A percentile compares a stretch with the other conserved stretches of the same genome.
Conservation (phyloP, 768 basidiomycete species). For the Boletellus ananas region DNA sequence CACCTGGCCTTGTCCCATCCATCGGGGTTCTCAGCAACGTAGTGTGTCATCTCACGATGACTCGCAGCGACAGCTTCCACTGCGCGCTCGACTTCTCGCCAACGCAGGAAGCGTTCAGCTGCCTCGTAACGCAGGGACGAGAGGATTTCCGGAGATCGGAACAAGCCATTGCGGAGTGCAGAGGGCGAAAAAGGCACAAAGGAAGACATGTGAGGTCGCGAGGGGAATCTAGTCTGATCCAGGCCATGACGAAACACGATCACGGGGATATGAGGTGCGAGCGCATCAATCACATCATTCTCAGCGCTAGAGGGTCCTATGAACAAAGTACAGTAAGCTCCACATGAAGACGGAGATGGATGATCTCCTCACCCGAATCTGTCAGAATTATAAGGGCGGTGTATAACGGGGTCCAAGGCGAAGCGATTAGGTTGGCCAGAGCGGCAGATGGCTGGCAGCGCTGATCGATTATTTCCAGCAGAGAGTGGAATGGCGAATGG, state of each 20-base stretch:
- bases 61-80: constrained; percentile 41
- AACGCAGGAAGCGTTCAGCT: constrained; percentile 64
- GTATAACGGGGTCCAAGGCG: constrained; percentile 54
- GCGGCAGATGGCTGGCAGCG: constrained; percentile 48
- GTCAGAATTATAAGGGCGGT: constrained; percentile 57
- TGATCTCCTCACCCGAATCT: constrained; percentile 39
- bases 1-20: constrained; percentile 61
- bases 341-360: constrained; percentile 1
- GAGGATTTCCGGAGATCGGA: constrained; percentile 61
- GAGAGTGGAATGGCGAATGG: constrained; percentile 52
- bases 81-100: constrained; percentile 65
- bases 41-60: constrained; percentile 23
- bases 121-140: constrained; percentile 58
- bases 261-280: constrained; percentile 54
- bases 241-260: constrained; percentile 47
- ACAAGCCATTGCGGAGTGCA: constrained; percentile 56
- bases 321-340: background rate
- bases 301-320: constrained; percentile 35
- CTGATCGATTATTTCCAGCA: constrained; percentile 53
- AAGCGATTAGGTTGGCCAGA: constrained; percentile 52
- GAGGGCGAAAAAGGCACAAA: constrained; percentile 52
- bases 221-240: constrained; percentile 29
- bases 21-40: constrained; percentile 20
- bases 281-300: constrained; percentile 43
- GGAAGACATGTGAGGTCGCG: constrained; percentile 43